Conservation (phyloP, 768 basidiomycete genomes). For the Astraeus odoratus region DNA sequence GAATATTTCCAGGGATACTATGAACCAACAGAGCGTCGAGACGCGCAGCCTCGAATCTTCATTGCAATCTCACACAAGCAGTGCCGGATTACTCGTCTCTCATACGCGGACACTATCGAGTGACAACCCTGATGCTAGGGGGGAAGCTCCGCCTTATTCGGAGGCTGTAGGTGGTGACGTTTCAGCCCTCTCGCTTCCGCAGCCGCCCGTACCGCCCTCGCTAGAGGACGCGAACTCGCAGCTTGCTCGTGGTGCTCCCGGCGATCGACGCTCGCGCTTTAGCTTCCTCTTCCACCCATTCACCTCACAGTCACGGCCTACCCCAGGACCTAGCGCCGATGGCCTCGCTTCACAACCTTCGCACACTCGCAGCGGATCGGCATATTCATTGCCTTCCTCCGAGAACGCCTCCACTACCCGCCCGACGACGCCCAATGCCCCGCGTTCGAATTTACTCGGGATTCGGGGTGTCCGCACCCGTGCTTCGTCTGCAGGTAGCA, state of each 20-base stretch:
- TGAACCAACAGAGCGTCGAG: slow-evolving; percentile 7
- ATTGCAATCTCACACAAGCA: slow-evolving; percentile 14
- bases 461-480: slow-evolving; percentile 37
- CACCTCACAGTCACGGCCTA: slow-evolving; percentile 22
- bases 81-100: slow-evolving; percentile 12
- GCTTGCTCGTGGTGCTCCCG: neutral
- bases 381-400: slow-evolving; percentile 15
- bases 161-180: slow-evolving; percentile 33
- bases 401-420: slow-evolving; percentile 24
- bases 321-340: slow-evolving; percentile 8
- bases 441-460: slow-evolving; percentile 17
- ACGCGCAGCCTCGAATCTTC: slow-evolving; percentile 14
- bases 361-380: slow-evolving; percentile 13
- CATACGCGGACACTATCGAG: slow-evolving; percentile 12
- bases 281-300: slow-evolving; percentile 39
- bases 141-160: slow-evolving; percentile 63
- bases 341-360: slow-evolving; percentile 15
- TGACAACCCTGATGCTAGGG: slow-evolving; percentile 36
- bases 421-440: slow-evolving; percentile 33
- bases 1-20: slow-evolving; percentile 5
- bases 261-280: slow-evolving; percentile 39
- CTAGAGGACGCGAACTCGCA: neutral
- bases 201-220: neutral
- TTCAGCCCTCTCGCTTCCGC: slow-evolving; percentile 8
- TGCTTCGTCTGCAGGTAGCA: slow-evolving; percentile 24